Percentiles rank a stretch among this genome's conserved stretches.
Evolutionary conservation across 805 yeast genomes (phyloP).

Genomic region (Cyberlindnera maclurae): DNA sequence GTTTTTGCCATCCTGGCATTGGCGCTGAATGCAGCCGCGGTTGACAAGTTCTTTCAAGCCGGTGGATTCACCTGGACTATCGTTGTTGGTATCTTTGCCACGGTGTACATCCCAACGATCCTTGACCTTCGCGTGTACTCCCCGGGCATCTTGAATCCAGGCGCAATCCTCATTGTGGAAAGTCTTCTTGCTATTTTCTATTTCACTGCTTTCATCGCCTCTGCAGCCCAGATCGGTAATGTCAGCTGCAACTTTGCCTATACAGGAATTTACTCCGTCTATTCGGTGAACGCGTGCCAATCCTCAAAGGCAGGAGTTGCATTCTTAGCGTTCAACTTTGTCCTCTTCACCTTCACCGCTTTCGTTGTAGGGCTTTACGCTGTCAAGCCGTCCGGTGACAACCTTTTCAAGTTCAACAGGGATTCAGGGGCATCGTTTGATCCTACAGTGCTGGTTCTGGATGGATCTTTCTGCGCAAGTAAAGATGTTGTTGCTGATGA

Average conservation of each 20-base stretch:
- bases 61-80: constrained; percentile 11
- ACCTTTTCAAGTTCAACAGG: background rate
- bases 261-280: background rate
- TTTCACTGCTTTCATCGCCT: constrained; percentile 16
- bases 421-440: background rate
- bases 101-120: constrained; percentile 5
- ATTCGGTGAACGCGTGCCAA: constrained; percentile 6
- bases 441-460: background rate
- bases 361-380: constrained; percentile 7
- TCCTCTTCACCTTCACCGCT: constrained; percentile 9
- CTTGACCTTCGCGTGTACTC: constrained; percentile 3
- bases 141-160: constrained; percentile 8
- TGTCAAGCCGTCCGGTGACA: constrained; percentile 3
- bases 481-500: constrained; percentile 2
- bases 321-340: constrained; percentile 15
- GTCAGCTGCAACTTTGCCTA: constrained; percentile 3
- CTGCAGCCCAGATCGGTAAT: constrained; percentile 13
- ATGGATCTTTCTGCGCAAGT: background rate
- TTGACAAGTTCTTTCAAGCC: constrained; percentile 4
- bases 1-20: constrained; percentile 11
- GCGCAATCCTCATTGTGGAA: constrained; percentile 11
- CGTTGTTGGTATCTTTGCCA: constrained; percentile 9
- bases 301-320: constrained; percentile 18
- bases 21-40: constrained; percentile 8
- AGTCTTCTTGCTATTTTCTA: constrained; percentile 8